Base-by-base conservation (phyloP, 495 filamentous ascomycete genomes). In the Articulospora tetracladia region DNA sequence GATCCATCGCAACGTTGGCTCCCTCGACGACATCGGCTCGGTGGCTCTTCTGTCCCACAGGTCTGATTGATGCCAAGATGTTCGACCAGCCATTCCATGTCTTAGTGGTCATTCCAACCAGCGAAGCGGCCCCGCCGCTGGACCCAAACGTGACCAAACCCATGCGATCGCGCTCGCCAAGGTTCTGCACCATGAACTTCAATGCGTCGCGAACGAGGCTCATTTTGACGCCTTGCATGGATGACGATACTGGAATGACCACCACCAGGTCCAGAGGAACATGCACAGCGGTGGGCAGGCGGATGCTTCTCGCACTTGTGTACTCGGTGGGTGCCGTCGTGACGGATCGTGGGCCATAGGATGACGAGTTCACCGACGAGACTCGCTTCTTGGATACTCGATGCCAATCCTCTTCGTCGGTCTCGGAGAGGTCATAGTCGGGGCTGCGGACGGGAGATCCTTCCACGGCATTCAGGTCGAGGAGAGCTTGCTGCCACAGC, bases 211-310 rank as follows among this genome's bases (percentile, higher is more conserved):
- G 87, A 8, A 99, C 83, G 0, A 99, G 81, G 51, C 90, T 96
- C 64, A 99, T 97, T 74, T 99, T 99, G 51, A 99, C 81, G 6
- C 95, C 94, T 73, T 97, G 94, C 94, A 98, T 99, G 0, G 94
- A 99, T 6, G 95, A 96, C 11, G 94, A 97, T 12, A 98, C 92
- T 0, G 94, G 94, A 50, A 99, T 94, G 32, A 99, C 94, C 8
- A 98, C 90, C 1, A 99, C 93, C 44, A 99, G 85, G 69, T 99
- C 94, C 32, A 98, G 81, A 17, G 94, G 95, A 44, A 98, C 92
- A 70, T 98, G 94, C 57, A 96, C 70, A 0, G 90, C 83, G 3
- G 81, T 75, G 12, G 80, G 75, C 17, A 89, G 66, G 34, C 78
- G 69, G n/a, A 76, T 70, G 60, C 72, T 77, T 51, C 83, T 81